A percentile compares a stretch with the other conserved stretches of the same genome.
These are phyloP conservation scores for Malassezia psittaci DNA, from an alignment of 1,284 basidiomycete genomes.

Conservation along the genomic window DNA sequence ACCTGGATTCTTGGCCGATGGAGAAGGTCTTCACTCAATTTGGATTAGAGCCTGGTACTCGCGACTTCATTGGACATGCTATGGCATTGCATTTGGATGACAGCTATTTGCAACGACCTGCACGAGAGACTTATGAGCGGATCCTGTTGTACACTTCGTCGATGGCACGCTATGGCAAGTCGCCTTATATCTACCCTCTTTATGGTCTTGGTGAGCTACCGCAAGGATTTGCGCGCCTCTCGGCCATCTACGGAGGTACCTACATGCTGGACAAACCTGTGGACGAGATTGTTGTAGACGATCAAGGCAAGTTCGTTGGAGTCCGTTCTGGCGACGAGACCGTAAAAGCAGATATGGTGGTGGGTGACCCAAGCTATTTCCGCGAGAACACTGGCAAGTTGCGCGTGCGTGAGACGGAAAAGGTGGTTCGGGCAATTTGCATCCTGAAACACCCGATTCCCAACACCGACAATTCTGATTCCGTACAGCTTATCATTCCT, in stretches of 20 bases:
- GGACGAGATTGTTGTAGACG: constrained; percentile 72
- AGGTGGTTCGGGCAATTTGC: constrained; percentile 94
- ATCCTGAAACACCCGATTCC: constrained; percentile 97
- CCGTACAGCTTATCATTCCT: constrained; percentile 90
- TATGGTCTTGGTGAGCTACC: constrained; percentile 98
- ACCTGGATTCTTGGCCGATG: constrained; percentile 43
- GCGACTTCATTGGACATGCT: constrained; percentile 98
- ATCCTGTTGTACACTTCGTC: constrained; percentile 96
- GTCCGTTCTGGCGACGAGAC: constrained; percentile 82
- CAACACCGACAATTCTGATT: constrained; percentile 84
- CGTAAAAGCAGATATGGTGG: constrained; percentile 93
- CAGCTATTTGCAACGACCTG: constrained; percentile 84
- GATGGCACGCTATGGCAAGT: constrained; percentile 98
- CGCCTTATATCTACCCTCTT: constrained; percentile 97
- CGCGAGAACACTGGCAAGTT: constrained; percentile 56
- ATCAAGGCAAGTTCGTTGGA: constrained; percentile 78
- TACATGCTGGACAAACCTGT: constrained; percentile 99
- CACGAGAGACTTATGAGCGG: constrained; percentile 80
- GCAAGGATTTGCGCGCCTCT: constrained; percentile 87
- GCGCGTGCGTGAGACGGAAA: constrained; percentile 70
- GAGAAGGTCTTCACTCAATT: constrained; percentile 77
- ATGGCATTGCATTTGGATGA: constrained; percentile 98
- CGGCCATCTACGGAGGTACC: constrained; percentile 96
- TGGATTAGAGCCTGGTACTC: constrained; percentile 88
- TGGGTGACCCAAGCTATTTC: constrained; percentile 97